Evolutionary conservation across 2,329 filamentous ascomycete species (phyloP), one percentile per base, ranked within the genome.

Genomic region (Calonectria pseudoreteaudii): DNA sequence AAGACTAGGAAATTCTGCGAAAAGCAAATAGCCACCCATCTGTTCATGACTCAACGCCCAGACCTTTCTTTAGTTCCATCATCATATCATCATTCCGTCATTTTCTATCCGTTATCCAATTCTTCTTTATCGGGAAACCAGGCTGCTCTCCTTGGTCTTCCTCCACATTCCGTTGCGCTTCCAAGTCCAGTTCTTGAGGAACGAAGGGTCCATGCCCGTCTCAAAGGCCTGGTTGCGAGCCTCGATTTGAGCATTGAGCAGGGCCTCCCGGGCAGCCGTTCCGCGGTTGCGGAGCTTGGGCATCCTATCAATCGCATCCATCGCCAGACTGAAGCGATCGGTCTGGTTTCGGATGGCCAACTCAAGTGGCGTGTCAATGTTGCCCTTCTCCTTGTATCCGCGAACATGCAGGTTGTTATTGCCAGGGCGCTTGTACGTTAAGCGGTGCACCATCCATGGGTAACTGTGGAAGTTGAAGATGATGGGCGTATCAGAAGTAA

Each of bases 391-490:
- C 81, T 90, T 92, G 87, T 95, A 96, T 1, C 94, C 94, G 38
- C 92, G 88, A n/a, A 96, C 94, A 79, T 94, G 91, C 75, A 95
- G 84, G 83, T 94, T 92, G 58, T 88, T 82, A 82, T 89, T 91
- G 7, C 93, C 93, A 2, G 91, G 92, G 1, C 94, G 91, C 86
- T 93, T 93, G 86, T 95, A 95, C 0, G 93, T 94, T 78, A 96
- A 85, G 66, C 94, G 89, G 86, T 95, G 94, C 66, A 96, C 90
- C 80, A 96, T 88, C 93, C 93, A 95, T 11, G 94, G 94, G 85
- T 96, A 95, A 38, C 91, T 93, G 86, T 96, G 94, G 90, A 95
- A 96, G 86, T 95, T 95, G 88, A 96, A 95, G 81, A 95, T 91
- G 81, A 95, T 87, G 28, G 94, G 94, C 77, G 89, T 92, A 86